Conservation (phyloP, 1,284 basidiomycete species). For the Cryptococcus amylolentus region DNA sequence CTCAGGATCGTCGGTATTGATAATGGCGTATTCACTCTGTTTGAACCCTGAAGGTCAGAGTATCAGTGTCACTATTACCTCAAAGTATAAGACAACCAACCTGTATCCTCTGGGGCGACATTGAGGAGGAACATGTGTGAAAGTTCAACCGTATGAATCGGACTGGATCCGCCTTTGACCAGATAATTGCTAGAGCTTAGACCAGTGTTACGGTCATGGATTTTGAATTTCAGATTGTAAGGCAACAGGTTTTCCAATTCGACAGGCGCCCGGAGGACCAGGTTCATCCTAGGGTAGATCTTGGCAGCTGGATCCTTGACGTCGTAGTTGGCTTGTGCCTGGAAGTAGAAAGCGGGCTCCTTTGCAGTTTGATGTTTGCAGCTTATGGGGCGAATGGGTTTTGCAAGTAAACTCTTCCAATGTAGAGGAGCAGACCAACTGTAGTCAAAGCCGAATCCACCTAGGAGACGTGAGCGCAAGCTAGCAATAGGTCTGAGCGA, state of each 20-base stretch:
- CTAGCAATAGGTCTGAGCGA: slow-evolving; percentile 12
- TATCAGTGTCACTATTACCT: background rate
- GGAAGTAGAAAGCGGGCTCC: slow-evolving; percentile 94
- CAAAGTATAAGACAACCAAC: slow-evolving; percentile 50
- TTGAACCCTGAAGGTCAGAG: slow-evolving; percentile 50
- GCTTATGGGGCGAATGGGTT: slow-evolving; percentile 72
- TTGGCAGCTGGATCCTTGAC: slow-evolving; percentile 63
- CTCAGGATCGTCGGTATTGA: slow-evolving; percentile 88
- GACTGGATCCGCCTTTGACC: slow-evolving; percentile 90
- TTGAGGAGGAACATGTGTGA: slow-evolving; percentile 92
- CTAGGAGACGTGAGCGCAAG: slow-evolving; percentile 49
- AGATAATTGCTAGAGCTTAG: slow-evolving; percentile 81
- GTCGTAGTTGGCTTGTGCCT: slow-evolving; percentile 84
- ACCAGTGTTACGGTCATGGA: slow-evolving; percentile 93
- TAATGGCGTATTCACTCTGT: slow-evolving; percentile 97
- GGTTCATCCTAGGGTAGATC: slow-evolving; percentile 76
- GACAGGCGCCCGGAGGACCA: slow-evolving; percentile 88
- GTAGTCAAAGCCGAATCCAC: slow-evolving; percentile 63
- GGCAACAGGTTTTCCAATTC: slow-evolving; percentile 96
- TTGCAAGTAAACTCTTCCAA: slow-evolving; percentile 85
- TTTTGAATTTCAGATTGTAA: slow-evolving; percentile 90
- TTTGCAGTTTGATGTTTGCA: slow-evolving; percentile 77
- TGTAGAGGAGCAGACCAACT: slow-evolving; percentile 85
- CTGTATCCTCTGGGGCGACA: slow-evolving; percentile 82
- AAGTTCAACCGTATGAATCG: slow-evolving; percentile 93